phyloP scores from a whole-genome alignment of 805 yeast species.

The Spathaspora sp. region DNA sequence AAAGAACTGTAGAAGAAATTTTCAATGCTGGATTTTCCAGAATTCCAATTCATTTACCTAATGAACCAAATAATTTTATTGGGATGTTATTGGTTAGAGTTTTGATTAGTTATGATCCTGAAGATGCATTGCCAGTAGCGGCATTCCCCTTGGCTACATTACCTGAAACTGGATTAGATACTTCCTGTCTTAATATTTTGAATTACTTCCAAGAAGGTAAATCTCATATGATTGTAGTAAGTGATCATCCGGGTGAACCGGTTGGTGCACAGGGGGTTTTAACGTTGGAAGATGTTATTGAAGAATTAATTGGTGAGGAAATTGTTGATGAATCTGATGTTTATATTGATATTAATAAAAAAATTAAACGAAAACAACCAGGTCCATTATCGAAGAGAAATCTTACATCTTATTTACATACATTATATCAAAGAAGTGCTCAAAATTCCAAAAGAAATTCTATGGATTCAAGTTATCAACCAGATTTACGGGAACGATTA shows the following conservation, averaged over 20 bases:
- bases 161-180: conserved; percentile 89
- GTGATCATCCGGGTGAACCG: conserved; percentile 77
- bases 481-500: conserved; percentile 8
- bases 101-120: conserved; percentile 93
- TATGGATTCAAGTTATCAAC: conserved; percentile 21
- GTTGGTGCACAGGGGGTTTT: conserved; percentile 87
- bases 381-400: conserved; percentile 73
- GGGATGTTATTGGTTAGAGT: conserved; percentile 95
- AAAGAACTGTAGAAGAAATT: conserved; percentile 79
- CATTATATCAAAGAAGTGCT: conserved; percentile 42
- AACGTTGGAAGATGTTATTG: conserved; percentile 96
- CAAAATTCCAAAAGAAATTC: conserved; percentile 40
- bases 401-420: conserved; percentile 65
- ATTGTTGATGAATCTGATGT: conserved; percentile 96
- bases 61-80: conserved; percentile 83
- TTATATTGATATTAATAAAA: conserved; percentile 83
- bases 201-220: conserved; percentile 98
- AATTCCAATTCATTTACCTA: conserved; percentile 89
- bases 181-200: conserved; percentile 89
- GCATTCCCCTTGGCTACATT: conserved; percentile 92
- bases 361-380: conserved; percentile 73
- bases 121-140: conserved; percentile 88
- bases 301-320: conserved; percentile 95
- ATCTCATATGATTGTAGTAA: conserved; percentile 93
- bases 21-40: conserved; percentile 93